phyloP scores from a whole-genome alignment of 1,284 basidiomycete genomes.

The Exobasidium cylindrosporum region DNA sequence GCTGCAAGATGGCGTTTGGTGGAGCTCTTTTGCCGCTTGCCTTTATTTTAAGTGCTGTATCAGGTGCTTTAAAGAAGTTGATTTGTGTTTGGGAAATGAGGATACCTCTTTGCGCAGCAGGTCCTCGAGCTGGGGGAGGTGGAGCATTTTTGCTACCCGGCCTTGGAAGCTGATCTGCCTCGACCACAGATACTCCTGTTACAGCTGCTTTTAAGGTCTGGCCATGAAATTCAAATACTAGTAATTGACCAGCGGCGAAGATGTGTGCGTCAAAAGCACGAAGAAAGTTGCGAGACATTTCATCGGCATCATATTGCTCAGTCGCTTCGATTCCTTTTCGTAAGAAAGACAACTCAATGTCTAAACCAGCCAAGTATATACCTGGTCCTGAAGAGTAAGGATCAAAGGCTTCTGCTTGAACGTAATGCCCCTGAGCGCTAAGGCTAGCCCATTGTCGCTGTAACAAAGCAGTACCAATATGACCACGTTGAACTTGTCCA shows the following conservation, averaged over 20 bases:
- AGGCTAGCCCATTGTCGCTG: slow-evolving; percentile 52
- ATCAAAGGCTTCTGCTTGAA: slow-evolving; percentile 45
- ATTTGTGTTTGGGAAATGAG: slow-evolving; percentile 87
- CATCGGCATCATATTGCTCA: slow-evolving; percentile 65
- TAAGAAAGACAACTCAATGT: slow-evolving; percentile 47
- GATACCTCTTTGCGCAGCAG: slow-evolving; percentile 63
- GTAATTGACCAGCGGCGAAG: slow-evolving; percentile 65
- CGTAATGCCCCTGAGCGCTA: slow-evolving; percentile 43
- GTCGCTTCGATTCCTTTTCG: slow-evolving; percentile 30
- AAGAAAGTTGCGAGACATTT: slow-evolving; percentile 74
- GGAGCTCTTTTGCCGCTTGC: slow-evolving; percentile 86
- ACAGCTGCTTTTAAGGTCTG: slow-evolving; percentile 75
- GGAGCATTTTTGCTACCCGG: slow-evolving; percentile 53
- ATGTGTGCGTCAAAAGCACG: slow-evolving; percentile 67
- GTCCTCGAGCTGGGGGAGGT: slow-evolving; percentile 30
- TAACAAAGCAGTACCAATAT: slow-evolving; percentile 41
- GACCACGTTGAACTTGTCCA: slow-evolving; percentile 32
- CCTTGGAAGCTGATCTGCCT: slow-evolving; percentile 53
- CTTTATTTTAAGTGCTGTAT: slow-evolving; percentile 83
- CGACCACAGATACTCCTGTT: slow-evolving; percentile 67
- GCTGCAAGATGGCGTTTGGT: slow-evolving; percentile 90
- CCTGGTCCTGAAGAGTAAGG: slow-evolving; percentile 39
- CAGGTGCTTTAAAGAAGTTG: slow-evolving; percentile 78
- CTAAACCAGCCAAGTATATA: slow-evolving; percentile 47
- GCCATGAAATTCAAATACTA: slow-evolving; percentile 88